Evolutionary conservation across 2,329 filamentous ascomycete genomes (phyloP), one percentile per base, ranked within the genome.

Genomic region (Colletotrichum theobromicola): DNA sequence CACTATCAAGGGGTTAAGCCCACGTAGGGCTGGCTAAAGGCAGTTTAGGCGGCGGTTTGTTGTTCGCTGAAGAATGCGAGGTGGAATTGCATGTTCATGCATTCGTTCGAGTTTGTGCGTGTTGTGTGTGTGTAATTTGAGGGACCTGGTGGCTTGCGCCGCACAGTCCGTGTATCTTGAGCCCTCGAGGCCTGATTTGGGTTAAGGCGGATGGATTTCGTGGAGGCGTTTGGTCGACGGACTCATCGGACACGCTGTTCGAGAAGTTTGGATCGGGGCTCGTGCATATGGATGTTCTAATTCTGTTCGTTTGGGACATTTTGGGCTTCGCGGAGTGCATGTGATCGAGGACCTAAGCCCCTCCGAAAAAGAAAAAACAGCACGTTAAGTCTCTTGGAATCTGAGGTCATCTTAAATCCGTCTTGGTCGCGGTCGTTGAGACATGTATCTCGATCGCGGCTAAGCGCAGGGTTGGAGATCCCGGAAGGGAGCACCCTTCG

Each of bases 1-100:
- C 60, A 62, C 60, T 62, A 37, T 62, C 60, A 62, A 32, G 60
- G 60, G 57, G 57, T 60, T 60, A 60, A 60, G 57, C 57, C 57
- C 57, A n/a, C 60, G 34, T 62, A 37, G 21, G 34, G 60, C 60
- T 62, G 28, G 28, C 34, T 32, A 3, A 15, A 1, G 58, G 26
- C 5, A 26, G 58, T 16, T 26, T 58, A 10, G 28, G 28, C n/a
- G 5, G 24, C 13, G 24, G 32, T 26, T 16, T 30, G 18, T 32
- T 15, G n/a, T 32, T 61, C 6, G n/a, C 53, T 18, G 21, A 37
- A 62, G 60, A 62, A 62, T 42, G 60, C 34, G 34, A 35, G 16
- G 9, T 42, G 35, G 34, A 42, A 62, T 26, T 32, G 24, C 21
- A 37, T 24, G 16, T 26, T 13, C 10, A 61, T 30, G 57, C 30